These are phyloP conservation scores for Epichloe festucae DNA, from an alignment of 2,329 filamentous ascomycete species.

Conservation along the genomic window DNA sequence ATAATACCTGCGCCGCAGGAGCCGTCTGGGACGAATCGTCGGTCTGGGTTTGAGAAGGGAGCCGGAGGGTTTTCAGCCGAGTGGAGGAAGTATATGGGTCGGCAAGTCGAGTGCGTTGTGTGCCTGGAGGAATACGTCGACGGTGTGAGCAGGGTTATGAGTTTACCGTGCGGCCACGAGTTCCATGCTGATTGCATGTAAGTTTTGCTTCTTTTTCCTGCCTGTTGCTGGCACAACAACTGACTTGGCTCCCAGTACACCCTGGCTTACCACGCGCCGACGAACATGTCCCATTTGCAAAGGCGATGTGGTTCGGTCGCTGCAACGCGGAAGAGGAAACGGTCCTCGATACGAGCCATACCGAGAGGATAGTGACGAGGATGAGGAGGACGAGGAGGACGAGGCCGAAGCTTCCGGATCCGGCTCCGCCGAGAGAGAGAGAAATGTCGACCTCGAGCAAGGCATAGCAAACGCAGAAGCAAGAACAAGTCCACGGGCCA, in stretches of 20 bases:
- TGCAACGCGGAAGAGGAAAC: conserved; percentile 41
- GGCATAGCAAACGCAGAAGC: conserved; percentile 18
- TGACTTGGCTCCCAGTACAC: conserved; percentile 48
- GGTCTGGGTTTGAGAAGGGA: conserved; percentile 36
- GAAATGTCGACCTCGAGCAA: conserved; percentile 30
- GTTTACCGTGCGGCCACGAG: conserved; percentile 90
- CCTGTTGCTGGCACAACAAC: neutral
- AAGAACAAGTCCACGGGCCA: conserved; percentile 8
- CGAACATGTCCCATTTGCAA: conserved; percentile 99
- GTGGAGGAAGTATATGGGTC: conserved; percentile 55
- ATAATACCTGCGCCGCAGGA: conserved; percentile 25
- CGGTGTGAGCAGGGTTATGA: conserved; percentile 91
- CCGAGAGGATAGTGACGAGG: conserved; percentile 35
- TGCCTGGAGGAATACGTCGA: conserved; percentile 95
- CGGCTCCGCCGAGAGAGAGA: conserved; percentile 16
- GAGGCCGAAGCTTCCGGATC: conserved; percentile 21
- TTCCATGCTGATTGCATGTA: conserved; percentile 98
- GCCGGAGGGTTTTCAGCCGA: conserved; percentile 29
- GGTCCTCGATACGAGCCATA: conserved; percentile 42
- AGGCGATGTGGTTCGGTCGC: conserved; percentile 73
- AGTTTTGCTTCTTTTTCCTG: conserved; percentile 30
- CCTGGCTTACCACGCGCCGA: conserved; percentile 88
- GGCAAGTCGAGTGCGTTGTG: conserved; percentile 81
- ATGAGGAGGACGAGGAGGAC: conserved; percentile 20
- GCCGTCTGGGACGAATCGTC: conserved; percentile 17